Base-by-base conservation (phyloP, 1,139 yeast species). In the Pichia sp. region DNA sequence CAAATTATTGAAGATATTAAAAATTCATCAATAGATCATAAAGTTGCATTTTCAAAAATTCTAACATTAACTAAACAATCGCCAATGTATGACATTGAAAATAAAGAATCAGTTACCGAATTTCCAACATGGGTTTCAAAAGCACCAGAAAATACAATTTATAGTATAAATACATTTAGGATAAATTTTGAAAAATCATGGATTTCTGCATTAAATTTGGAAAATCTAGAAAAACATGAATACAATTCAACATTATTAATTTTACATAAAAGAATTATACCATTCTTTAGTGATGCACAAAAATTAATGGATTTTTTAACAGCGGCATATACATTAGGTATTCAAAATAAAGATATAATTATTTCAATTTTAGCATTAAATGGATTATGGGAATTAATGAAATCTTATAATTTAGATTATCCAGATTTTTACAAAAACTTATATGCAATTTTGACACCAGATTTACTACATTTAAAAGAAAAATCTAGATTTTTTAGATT, bases 221-320 rank as follows among this genome's bases (percentile, higher is more conserved):
- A 68, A 48, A 71, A 74, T 28, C 34, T 58, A 22, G 28, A 40
- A 9, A 43, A 57, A 4, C 60, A 71, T 1, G 95, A 87, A 61
- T 83, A 84, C 64, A 87, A 86, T 62, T 68, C 82, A 1, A 70
- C 83, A 2, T 69, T 92, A 44, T 67, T 78, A 8, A 74, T 89
- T 6, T 63, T 92, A 55, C 97, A 92, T 64, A 87, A 87, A 61
- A 70, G 95, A 51, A 73, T 92, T 41, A 82, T 92, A 33, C 97
- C 97, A 36, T 76, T 73, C 58, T 76, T 89, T 74, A 73, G 78
- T 37, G 82, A 81, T 52, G 96, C 97, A 2, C 85, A 87, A 41
- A 73, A 78, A 51, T 68, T 92, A 43, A 87, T 92, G 96, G 98
- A 92, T 65, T 92, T 90, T 62, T 70, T 92, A 50, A 87, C 97